A percentile compares a stretch with the other conserved stretches of the same genome.
phyloP scores from a whole-genome alignment of 1,284 basidiomycete species.

The Cutaneotrichosporon cyanovorans region DNA sequence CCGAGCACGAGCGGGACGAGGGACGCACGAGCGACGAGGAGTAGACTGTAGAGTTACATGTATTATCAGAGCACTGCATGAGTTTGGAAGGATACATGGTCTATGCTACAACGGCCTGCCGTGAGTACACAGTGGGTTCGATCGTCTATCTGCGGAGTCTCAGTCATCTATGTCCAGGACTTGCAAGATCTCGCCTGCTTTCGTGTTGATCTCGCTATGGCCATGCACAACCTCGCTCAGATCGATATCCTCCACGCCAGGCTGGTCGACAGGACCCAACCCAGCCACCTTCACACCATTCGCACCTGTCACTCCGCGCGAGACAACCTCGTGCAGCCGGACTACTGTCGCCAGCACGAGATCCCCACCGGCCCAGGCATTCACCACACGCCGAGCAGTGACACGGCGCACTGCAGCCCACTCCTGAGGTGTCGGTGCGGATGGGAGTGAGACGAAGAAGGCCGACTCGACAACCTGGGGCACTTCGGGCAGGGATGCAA shows the following conservation, averaged over 20 bases:
- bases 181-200: slow-evolving; percentile 39
- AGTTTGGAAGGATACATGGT: not conserved
- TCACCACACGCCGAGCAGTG: slow-evolving; percentile 49
- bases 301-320: slow-evolving; percentile 42
- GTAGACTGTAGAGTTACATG: not conserved
- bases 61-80: not conserved
- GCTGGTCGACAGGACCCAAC: slow-evolving; percentile 39
- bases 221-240: slow-evolving; percentile 41
- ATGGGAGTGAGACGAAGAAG: slow-evolving; percentile 49
- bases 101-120: too few species aligned
- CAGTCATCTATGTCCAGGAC: slow-evolving; percentile 41
- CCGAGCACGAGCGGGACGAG: slow-evolving; percentile 34
- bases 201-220: slow-evolving; percentile 43
- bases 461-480: slow-evolving; percentile 51
- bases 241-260: slow-evolving; percentile 48
- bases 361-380: slow-evolving; percentile 48
- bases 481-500: slow-evolving; percentile 37
- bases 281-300: slow-evolving; percentile 45
- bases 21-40: slow-evolving; percentile 6
- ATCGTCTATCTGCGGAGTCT: too few species aligned
- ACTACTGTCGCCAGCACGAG: slow-evolving; percentile 52
- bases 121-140: too few species aligned
- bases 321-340: slow-evolving; percentile 49
- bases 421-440: slow-evolving; percentile 45
- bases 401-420: slow-evolving; percentile 48